Base-by-base conservation (phyloP, 2,329 filamentous ascomycete genomes). In the Calonectria fujianensis region DNA sequence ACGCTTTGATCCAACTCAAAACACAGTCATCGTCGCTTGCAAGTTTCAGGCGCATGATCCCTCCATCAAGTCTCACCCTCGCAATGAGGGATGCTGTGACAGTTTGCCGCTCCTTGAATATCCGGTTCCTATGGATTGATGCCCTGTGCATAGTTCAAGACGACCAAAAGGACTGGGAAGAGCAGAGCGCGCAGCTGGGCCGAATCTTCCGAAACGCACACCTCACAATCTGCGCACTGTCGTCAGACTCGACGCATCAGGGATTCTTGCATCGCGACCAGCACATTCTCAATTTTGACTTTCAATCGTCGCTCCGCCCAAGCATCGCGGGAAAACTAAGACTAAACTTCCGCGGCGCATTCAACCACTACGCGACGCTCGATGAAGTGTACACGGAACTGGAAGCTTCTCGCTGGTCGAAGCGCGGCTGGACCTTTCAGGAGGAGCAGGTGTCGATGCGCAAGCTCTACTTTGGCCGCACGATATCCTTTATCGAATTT, bases 351-450 rank as follows among this genome's bases (percentile, higher is more conserved):
- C 57, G 57, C 2, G 57, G 57, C 8, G 57, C 57, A 29, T 63
- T 63, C 57, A 63, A 63, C 14, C 57, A 63, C 24, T 63, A 63
- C 37, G 57, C 57, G 0, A 63, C 57, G 2, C 57, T 63, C 27
- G 57, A 63, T 6, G 57, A 63, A 10, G 57, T 63, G 11, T 63
- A 63, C n/a, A 63, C 57, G 16, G 57, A 61, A 8, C 57, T 61
- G 24, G 57, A 61, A 20, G 35, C n/a, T n/a, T 61, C 57, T 41
- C 16, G 13, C 6, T 61, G 57, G 57, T 41, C 57, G 10, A 61
- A 61, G 20, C 57, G 57, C 13, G 57, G 57, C 13, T 61, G 57
- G 57, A 61, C 57, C 9, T 61, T 61, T 61, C 57, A 61, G 35
- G 57, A 61, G 11, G 57, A 61, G 57, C 57, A 61, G n/a, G 57